These are phyloP conservation scores for Dioscorea cayenensis DNA, from an alignment of 116 monocot species.

Conservation along the genomic window DNA sequence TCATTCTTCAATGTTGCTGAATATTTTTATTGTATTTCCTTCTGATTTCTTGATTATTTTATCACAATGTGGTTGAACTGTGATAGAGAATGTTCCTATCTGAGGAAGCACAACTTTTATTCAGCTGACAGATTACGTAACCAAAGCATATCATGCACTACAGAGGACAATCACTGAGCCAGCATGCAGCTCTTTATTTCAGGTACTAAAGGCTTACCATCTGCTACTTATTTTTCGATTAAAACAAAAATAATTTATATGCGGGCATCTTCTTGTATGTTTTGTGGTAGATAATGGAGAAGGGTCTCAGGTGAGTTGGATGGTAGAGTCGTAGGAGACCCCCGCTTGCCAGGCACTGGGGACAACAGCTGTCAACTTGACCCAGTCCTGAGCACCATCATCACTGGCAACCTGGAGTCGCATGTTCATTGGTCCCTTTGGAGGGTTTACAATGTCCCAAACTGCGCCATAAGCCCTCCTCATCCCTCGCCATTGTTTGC, in stretches of 20 bases:
- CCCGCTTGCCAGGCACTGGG: constrained; percentile 22
- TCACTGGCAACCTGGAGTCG: background rate
- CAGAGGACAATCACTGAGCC: too few species aligned
- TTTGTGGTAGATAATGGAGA: too few species aligned
- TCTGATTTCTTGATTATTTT: too few species aligned
- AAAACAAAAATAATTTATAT: background rate
- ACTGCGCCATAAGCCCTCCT: constrained; percentile 14
- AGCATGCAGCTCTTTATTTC: too few species aligned
- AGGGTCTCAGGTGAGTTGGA: constrained; percentile 10
- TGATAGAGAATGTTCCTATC: too few species aligned
- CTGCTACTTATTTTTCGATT: background rate
- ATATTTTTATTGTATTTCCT: too few species aligned
- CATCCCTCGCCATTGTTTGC: constrained; percentile 18
- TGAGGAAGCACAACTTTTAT: too few species aligned
- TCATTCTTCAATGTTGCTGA: too few species aligned
- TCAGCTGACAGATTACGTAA: too few species aligned
- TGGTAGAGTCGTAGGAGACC: constrained; percentile 15
- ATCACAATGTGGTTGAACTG: too few species aligned
- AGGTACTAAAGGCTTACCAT: too few species aligned
- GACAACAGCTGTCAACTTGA: constrained; percentile 6
- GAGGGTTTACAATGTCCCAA: constrained; percentile 23
- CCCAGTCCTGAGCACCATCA: constrained; percentile 5
- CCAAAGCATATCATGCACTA: too few species aligned
- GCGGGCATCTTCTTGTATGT: background rate
- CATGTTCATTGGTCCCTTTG: constrained; percentile 13